Evolutionary conservation across 225 moss, liverwort and hornwort genomes (phyloP), one percentile per base, ranked within the genome.

Genomic region (Lunularia cruciata): DNA sequence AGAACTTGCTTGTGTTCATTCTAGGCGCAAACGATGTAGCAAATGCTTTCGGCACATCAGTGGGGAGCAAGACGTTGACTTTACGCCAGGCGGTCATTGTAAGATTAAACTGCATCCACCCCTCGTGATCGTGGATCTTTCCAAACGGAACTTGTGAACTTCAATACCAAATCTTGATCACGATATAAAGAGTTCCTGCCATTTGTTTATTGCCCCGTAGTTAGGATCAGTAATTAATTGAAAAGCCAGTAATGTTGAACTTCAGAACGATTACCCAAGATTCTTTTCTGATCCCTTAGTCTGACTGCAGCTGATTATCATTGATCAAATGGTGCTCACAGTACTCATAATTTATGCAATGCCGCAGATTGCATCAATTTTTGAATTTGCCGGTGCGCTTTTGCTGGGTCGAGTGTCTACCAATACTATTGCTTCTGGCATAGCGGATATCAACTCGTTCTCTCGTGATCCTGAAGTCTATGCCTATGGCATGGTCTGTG

Each of bases 401-500:
- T 74, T 90, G 2, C 63, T 90, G 47, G 90, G 87, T 15, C 87
- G 85, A 30, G 90, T 90, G 5, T 87, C 87, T 5, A 90, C 90
- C 15, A 87, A 84, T 70, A 82, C 87, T 4, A 90, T 90, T 38
- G 87, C 87, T 2, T 75, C 46, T 0, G 90, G 90, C 0, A 86
- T 90, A 11, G 90, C 90, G 2, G 69, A 90, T 39, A 87, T 87
- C 58, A 80, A 14, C 15, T 73, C 83, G 5, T 90, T 90, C 74
- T 42, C 49, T n/a, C 63, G 57, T 2, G 79, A 78, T 27, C 90
- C 87, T 4, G 87, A 90, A 61, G 90, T 86, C 14, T 90, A 84
- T 47, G 90, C 90, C 7, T 90, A 90, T 47, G 90, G 90, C 37
- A 90, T 87, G 87, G 85, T 85, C 42, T 87, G 90, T 56, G 90